Evolutionary conservation across 345 rosid species (phyloP).

Genomic region (Murraya koenigii): DNA sequence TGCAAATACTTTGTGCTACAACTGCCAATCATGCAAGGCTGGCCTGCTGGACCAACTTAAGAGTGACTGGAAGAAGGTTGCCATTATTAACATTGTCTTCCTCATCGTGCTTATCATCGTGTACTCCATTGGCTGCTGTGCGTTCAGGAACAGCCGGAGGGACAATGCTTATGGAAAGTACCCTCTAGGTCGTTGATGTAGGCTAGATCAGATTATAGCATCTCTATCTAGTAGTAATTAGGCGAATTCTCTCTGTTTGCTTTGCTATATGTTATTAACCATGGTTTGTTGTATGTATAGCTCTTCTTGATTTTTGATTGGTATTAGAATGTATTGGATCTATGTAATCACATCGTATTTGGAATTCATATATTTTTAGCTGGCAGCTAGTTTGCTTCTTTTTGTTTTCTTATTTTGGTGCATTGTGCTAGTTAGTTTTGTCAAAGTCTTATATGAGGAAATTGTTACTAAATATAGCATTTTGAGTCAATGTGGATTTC

Average conservation of each 20-base stretch:
- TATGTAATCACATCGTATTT: neutral
- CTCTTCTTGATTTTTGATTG: neutral
- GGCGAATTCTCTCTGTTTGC: neutral
- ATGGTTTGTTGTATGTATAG: conserved; percentile 11
- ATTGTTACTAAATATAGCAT: neutral
- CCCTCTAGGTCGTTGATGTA: conserved; percentile 13
- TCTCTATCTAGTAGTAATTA: conserved; percentile 6
- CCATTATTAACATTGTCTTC: conserved; percentile 60
- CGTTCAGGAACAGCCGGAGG: conserved; percentile 72
- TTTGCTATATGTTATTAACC: neutral
- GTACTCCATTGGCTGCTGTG: conserved; percentile 80
- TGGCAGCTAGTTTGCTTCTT: neutral
- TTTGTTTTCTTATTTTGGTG: neutral
- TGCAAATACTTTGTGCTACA: conserved; percentile 46
- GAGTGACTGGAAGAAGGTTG: conserved; percentile 74
- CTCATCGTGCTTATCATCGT: conserved; percentile 66
- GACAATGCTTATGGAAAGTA: conserved; percentile 34
- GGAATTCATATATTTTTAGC: neutral
- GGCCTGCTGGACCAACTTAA: conserved; percentile 74
- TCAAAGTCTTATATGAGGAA: neutral
- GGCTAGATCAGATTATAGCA: neutral
- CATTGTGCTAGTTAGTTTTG: neutral
- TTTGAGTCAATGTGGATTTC: neutral
- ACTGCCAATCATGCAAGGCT: conserved; percentile 87
- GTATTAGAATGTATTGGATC: neutral